These are phyloP conservation scores for Ascochyta rabiei DNA, from an alignment of 2,329 filamentous ascomycete species.

Conservation along the genomic window DNA sequence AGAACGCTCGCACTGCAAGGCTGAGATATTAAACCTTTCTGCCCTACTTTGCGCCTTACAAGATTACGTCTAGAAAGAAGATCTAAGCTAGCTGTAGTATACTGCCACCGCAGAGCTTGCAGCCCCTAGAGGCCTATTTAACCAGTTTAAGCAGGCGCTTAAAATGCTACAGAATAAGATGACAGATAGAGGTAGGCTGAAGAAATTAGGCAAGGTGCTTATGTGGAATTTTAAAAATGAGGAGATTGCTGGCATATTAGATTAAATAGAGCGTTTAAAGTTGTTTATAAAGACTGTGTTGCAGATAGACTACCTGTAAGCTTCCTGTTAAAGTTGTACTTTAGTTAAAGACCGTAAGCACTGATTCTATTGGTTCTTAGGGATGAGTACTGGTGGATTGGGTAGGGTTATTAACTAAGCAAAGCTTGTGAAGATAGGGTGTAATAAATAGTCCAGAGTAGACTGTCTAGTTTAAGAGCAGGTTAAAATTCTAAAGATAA, in stretches of 20 bases:
- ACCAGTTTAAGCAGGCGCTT: slow-evolving; percentile 34
- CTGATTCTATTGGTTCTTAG: too few relatives aligned
- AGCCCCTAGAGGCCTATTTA: slow-evolving; percentile 31
- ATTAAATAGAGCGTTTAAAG: slow-evolving; percentile 29
- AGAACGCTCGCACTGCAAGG: slow-evolving; percentile 3
- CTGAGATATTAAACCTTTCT: slow-evolving; percentile 3
- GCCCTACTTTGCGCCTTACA: slow-evolving; percentile 8
- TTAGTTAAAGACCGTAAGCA: too few relatives aligned
- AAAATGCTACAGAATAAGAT: slow-evolving; percentile 22
- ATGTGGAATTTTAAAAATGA: slow-evolving; percentile 25
- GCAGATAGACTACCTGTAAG: slow-evolving; percentile 31
- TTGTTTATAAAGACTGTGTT: slow-evolving; percentile 24
- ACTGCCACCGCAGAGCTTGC: slow-evolving; percentile 20
- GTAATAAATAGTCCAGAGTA: too few relatives aligned
- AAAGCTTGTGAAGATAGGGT: too few relatives aligned
- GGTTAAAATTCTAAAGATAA: too few relatives aligned
- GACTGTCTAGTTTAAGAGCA: too few relatives aligned
- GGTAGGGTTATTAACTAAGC: too few relatives aligned
- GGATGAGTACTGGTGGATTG: too few relatives aligned
- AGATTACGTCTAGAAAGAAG: slow-evolving; percentile 1
- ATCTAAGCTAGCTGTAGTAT: slow-evolving; percentile 26
- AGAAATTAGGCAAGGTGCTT: slow-evolving; percentile 8
- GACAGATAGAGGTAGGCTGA: slow-evolving; percentile 17
- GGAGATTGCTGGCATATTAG: slow-evolving; percentile 25
- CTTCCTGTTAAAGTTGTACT: too few relatives aligned